Conservation (phyloP, 2,329 filamentous ascomycete genomes). For the Esteya vermicola region DNA sequence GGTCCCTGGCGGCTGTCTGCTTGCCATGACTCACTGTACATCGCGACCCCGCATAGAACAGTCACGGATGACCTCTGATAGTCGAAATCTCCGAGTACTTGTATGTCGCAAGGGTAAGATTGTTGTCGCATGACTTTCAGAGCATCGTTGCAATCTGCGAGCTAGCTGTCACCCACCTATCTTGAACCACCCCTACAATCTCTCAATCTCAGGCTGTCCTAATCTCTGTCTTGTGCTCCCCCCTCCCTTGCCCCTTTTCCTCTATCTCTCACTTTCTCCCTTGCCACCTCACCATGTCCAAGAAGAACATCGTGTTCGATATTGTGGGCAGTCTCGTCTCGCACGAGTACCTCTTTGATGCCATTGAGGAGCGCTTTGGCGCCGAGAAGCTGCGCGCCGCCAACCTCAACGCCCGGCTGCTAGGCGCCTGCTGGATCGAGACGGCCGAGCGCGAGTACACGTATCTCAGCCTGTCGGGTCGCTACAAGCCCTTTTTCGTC, state of each 20-base stretch:
- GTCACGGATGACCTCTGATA: too few species aligned
- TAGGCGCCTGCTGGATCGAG: constrained; percentile 29
- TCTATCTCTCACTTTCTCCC: neutral
- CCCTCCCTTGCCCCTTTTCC: neutral
- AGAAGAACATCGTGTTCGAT: constrained; percentile 29
- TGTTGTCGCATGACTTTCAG: too few species aligned
- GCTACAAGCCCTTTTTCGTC: constrained; percentile 23
- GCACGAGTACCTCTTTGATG: constrained; percentile 24
- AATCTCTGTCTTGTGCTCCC: neutral
- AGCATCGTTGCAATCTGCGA: too few species aligned
- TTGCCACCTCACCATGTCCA: neutral
- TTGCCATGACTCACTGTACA: too few species aligned
- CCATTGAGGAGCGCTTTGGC: constrained; percentile 24
- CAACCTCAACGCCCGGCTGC: constrained; percentile 21
- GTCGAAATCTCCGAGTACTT: too few species aligned
- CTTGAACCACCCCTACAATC: too few species aligned
- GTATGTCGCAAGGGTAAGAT: too few species aligned
- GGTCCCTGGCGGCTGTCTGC: too few species aligned
- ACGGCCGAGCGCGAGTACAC: constrained; percentile 31
- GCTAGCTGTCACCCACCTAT: too few species aligned
- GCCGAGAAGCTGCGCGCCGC: constrained; percentile 17
- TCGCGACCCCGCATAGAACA: too few species aligned
- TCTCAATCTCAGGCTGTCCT: too few species aligned
- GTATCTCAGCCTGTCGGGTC: constrained; percentile 25
- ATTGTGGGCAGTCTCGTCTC: constrained; percentile 32